Conservation (phyloP, 305 asterid species). For the Plantago rigida region DNA sequence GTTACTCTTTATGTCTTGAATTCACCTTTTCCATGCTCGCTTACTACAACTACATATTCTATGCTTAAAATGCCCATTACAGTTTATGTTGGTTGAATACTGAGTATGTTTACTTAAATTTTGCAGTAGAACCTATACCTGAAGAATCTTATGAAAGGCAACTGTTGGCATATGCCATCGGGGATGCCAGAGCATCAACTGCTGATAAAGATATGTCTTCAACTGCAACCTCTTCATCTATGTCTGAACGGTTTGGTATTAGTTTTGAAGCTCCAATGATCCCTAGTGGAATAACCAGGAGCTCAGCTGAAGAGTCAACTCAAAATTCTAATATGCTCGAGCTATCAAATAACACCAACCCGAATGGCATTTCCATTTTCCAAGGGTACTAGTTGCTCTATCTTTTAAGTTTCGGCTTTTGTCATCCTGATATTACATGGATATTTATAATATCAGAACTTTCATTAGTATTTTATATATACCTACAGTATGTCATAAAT, state of each 20-base stretch:
- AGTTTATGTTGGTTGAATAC: not conserved
- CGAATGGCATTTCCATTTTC: constrained; percentile 56
- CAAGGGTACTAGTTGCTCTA: constrained; percentile 55
- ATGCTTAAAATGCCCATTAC: not conserved
- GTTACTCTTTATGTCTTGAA: too few relatives aligned
- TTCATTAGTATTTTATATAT: too few relatives aligned
- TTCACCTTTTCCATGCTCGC: too few relatives aligned
- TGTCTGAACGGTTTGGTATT: constrained; percentile 30
- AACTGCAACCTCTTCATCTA: constrained; percentile 32
- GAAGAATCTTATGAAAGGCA: constrained; percentile 38
- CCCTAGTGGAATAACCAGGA: constrained; percentile 45
- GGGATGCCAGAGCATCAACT: constrained; percentile 34
- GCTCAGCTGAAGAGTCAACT: constrained; percentile 36
- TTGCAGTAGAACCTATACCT: constrained; percentile 41
- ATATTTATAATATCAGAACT: too few relatives aligned
- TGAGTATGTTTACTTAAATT: constrained; percentile 2
- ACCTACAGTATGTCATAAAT: too few relatives aligned
- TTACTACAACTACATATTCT: not conserved
- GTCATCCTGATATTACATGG: not conserved
- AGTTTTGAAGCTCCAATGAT: constrained; percentile 51
- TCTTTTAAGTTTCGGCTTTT: not conserved
- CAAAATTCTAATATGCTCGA: constrained; percentile 36
- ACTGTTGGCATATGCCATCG: constrained; percentile 62
- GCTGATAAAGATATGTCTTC: constrained; percentile 32
- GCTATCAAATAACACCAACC: constrained; percentile 37